phyloP scores from a whole-genome alignment of 2,329 filamentous ascomycete genomes.

The Calonectria naviculata region DNA sequence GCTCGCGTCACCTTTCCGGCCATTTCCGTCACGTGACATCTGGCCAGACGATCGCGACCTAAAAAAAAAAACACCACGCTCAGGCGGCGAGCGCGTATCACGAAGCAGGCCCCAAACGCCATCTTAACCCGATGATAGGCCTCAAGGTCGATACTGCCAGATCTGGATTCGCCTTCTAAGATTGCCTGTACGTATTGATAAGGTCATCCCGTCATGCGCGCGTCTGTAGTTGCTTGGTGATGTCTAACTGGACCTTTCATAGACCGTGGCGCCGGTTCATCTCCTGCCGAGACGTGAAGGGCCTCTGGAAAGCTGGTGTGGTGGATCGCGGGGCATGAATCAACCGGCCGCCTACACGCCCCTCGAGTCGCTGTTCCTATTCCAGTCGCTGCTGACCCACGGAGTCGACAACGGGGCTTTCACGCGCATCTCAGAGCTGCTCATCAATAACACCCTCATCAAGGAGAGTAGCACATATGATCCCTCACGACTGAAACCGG shows the following conservation, averaged over 20 bases:
- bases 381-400: constrained; percentile 79
- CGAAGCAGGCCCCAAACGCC: constrained; percentile 35
- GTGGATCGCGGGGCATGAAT: constrained; percentile 67
- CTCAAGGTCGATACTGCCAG: constrained; percentile 38
- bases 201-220: constrained; percentile 37
- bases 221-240: constrained; percentile 36
- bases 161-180: constrained; percentile 43
- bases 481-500: constrained; percentile 77
- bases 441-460: constrained; percentile 80
- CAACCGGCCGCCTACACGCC: constrained; percentile 76
- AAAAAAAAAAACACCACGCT: constrained; percentile 39
- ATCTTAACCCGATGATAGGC: constrained; percentile 43
- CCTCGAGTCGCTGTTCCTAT: constrained; percentile 87
- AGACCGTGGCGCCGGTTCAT: constrained; percentile 67
- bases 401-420: constrained; percentile 76
- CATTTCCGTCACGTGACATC: constrained; percentile 45
- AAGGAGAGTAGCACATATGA: constrained; percentile 78
- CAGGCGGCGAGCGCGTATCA: constrained; percentile 32
- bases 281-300: constrained; percentile 62
- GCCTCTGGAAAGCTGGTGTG: constrained; percentile 68
- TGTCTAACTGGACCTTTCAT: constrained; percentile 39
- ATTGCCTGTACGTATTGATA: constrained; percentile 46
- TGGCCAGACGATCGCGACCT: constrained; percentile 39
- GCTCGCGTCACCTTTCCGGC: constrained; percentile 31
- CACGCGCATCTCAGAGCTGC: constrained; percentile 76